Evolutionary conservation across 2,329 filamentous ascomycete species (phyloP), one percentile per base, ranked within the genome.

Genomic region (Ascosphaera aggregata): DNA sequence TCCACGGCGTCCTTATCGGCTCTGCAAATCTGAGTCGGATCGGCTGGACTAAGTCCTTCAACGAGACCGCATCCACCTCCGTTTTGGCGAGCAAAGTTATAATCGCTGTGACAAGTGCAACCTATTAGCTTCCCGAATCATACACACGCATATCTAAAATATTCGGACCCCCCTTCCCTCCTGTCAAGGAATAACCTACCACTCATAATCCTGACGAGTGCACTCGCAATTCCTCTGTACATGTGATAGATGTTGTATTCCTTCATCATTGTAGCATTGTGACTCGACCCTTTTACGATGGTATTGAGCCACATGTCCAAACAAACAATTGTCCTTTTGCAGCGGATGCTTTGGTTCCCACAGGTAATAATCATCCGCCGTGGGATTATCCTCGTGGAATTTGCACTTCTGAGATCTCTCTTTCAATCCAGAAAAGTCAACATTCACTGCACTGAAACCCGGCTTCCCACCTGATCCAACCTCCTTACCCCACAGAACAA

Each of bases 261-360:
- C 34, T 53, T 70, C 68, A 39, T 77, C 74, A 49, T 93, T 94
- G 64, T 75, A 93, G 62, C 89, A 98, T 37, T 76, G 61, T 16
- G 67, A 65, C 13, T 75, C 72, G n/a, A 66, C 58, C 57, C 79
- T 85, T 69, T 95, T 98, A 54, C 89, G 80, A 50, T 92, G 71
- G 51, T 94, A 98, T 51, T 80, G 71, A 20, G 85, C 74, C 42
- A 80, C 69, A 53, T 95, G 91, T 1, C 89, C 89, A 51, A 98
- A 98, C 2, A 98, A 66, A 56, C 89, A 98, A 47, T 84, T 73
- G 45, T 82, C 66, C 7, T 78, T 61, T 46, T 79, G 69, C 43
- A 76, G 61, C 2, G 89, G 89, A 54, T 95, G 89, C 49, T 72
- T 73, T 2, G 89, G 86, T 37, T 71, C 72, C 86, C 86, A 98